Base-by-base conservation (phyloP, 495 filamentous ascomycete species). In the Paragyromitra xinjiangensis region DNA sequence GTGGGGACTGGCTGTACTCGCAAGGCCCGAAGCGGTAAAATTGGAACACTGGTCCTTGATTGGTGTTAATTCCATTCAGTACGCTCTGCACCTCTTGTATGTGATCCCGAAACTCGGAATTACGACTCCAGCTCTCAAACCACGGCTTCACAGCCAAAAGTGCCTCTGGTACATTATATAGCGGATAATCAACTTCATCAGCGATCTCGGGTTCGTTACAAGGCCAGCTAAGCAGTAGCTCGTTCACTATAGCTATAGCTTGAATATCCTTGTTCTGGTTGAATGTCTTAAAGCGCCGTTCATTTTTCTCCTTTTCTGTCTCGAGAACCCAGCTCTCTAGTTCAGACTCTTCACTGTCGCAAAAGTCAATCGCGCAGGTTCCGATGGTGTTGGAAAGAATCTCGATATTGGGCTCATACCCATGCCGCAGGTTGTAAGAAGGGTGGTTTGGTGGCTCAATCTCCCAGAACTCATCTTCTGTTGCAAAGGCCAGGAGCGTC, bases 401-500 rank as follows among this genome's bases (percentile, higher is more conserved):
- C n/a, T 44, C 64, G 6, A 26, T 0, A 51, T 64, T 3, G 3
- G 76, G 76, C 37, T 71, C 64, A 8, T 75, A 78, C 29, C 72
- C 72, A 24, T 69, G 22, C 5, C n/a, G 3, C 8, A 78, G 50
- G 14, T 70, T 55, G 22, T 70, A 78, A 16, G 64, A 64, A 8
- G 55, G 14, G 16, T 56, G 9, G 3, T 45, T 14, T n/a, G 70
- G 63, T 3, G 64, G 64, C 1, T 78, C n/a, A 14, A 77, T 62
- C 39, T 14, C 55, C n/a, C 29, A 4, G 40, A 85, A 83, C 26
- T 59, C 44, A 5, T 69, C 78, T 0, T 81, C 29, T 0, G 72
- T 80, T 14, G 81, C 83, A 48, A 87, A 82, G 0, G 84, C 81
- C 39, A 84, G 80, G 19, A 88, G 62, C 0, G 83, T 78, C 45